Conservation (phyloP, 2,329 filamentous ascomycete species). For the Pestalotiopsis sp. region DNA sequence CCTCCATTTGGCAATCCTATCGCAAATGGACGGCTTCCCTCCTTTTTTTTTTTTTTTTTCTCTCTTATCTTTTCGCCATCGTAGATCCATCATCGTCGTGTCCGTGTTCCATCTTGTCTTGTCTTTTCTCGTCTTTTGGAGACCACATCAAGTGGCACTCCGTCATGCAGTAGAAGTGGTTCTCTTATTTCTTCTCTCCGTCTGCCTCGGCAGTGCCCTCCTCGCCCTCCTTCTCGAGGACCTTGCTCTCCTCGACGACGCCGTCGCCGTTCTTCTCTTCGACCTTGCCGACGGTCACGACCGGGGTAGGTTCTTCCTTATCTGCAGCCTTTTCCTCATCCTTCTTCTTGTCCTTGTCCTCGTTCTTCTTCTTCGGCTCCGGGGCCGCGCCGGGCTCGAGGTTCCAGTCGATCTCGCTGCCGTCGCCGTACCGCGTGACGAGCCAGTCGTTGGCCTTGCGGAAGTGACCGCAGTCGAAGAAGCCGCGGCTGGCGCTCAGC, state of each 20-base stretch:
- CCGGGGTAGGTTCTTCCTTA: constrained; percentile 15
- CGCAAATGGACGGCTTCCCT: background rate
- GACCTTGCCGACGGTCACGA: constrained; percentile 23
- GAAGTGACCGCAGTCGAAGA: constrained; percentile 84
- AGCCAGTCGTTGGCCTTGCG: constrained; percentile 86
- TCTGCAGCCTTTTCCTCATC: constrained; percentile 18
- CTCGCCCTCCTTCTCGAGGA: constrained; percentile 31
- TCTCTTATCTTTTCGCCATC: background rate
- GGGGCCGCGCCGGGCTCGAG: constrained; percentile 37
- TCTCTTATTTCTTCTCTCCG: constrained; percentile 8
- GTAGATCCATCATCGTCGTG: background rate
- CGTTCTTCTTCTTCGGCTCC: constrained; percentile 17
- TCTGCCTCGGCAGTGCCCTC: constrained; percentile 18
- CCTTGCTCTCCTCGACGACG: constrained; percentile 30
- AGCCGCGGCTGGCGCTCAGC: constrained; percentile 81
- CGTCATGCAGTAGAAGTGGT: background rate
- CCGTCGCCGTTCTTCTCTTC: constrained; percentile 26
- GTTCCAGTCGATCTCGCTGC: constrained; percentile 85
- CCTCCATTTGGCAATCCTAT: background rate
- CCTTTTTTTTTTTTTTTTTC: background rate
- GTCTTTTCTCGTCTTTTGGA: background rate
- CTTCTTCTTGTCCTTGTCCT: constrained; percentile 18
- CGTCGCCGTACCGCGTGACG: constrained; percentile 73
- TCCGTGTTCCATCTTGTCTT: background rate
- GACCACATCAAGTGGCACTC: too few relatives aligned